Base-by-base conservation (phyloP, 2,329 filamentous ascomycete genomes). In the Cladosporium halotolerans region DNA sequence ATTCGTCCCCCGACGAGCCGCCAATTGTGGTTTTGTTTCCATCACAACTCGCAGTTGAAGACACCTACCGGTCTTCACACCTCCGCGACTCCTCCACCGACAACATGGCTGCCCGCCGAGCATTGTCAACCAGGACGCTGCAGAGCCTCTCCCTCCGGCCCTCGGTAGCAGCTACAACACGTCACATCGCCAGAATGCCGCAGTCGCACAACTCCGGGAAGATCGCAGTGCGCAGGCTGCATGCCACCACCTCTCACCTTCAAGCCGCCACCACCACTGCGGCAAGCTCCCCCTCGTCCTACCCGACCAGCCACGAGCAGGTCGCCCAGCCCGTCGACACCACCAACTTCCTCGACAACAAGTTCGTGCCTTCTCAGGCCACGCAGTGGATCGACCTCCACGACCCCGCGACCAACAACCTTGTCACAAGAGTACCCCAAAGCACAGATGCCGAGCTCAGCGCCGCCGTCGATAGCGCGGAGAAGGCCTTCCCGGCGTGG, bases 321-420 rank as follows among this genome's bases (percentile, higher is more conserved):
- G 83, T 89, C 63, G 65, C 79, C 61, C 71, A 80, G 55, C 83
- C 86, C 36, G 72, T 79, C 62, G 81, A 91, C 68, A 92, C 88
- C 11, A 85, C 83, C 28, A 90, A 87, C 76, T 93, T 93, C 70
- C 68, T 93, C 62, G 81, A 93, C 77, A 93, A 93, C 74, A 74
- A 86, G 69, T 90, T 92, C 67, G 74, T 84, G 52, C 72, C 79
- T 46, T 91, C 87, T 14, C 72, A 78, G 64, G 77, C 88, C 28
- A 79, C 82, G 56, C 76, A 85, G 73, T 89, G 84, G 78, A 89
- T 92, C 68, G 86, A 90, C 64, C 75, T 93, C 59, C 76, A 88
- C 72, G 88, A 93, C 72, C 88, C 88, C 16, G 88, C 88, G 45
- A 92, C 88, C 63, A 92, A 91, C 76, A 87, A 90, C 72, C 79